Evolutionary conservation across 1,139 yeast genomes (phyloP).

Genomic region (Pichia sp.): DNA sequence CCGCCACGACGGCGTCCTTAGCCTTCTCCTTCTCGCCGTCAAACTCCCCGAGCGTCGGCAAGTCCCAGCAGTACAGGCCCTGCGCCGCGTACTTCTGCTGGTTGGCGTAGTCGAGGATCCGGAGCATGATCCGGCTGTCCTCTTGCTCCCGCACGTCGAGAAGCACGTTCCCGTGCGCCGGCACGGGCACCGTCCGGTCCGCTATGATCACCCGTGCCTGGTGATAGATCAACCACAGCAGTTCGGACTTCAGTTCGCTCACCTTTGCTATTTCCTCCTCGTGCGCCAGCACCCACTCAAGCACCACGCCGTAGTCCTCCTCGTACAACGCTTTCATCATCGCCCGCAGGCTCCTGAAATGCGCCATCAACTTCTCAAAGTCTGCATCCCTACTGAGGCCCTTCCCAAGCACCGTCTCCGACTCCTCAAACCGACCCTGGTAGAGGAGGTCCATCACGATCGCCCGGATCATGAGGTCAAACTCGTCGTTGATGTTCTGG

Average conservation of each 20-base stretch:
- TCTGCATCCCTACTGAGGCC: constrained; percentile 21
- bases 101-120: constrained; percentile 3
- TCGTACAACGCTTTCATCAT: constrained; percentile 5
- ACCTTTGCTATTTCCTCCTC: not conserved
- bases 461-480: constrained; percentile 33
- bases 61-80: not conserved
- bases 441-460: constrained; percentile 42
- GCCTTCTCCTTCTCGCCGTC: constrained; percentile 1
- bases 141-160: not conserved
- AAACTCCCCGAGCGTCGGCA: constrained; percentile 6
- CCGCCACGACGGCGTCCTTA: constrained; percentile 1
- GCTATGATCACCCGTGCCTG: constrained; percentile 8
- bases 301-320: constrained; percentile 8
- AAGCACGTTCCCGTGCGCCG: constrained; percentile 7
- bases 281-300: constrained; percentile 5
- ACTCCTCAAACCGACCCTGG: constrained; percentile 38
- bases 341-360: constrained; percentile 34
- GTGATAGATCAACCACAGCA: constrained; percentile 6
- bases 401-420: constrained; percentile 25
- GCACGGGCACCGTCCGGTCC: not conserved
- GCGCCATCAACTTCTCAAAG: constrained; percentile 30
- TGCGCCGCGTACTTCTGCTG: not conserved
- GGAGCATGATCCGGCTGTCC: constrained; percentile 4
- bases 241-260: constrained; percentile 1
- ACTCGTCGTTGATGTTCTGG: constrained; percentile 26